Evolutionary conservation across 2,329 filamentous ascomycete species (phyloP).

Genomic region (Cladosporium sp.): DNA sequence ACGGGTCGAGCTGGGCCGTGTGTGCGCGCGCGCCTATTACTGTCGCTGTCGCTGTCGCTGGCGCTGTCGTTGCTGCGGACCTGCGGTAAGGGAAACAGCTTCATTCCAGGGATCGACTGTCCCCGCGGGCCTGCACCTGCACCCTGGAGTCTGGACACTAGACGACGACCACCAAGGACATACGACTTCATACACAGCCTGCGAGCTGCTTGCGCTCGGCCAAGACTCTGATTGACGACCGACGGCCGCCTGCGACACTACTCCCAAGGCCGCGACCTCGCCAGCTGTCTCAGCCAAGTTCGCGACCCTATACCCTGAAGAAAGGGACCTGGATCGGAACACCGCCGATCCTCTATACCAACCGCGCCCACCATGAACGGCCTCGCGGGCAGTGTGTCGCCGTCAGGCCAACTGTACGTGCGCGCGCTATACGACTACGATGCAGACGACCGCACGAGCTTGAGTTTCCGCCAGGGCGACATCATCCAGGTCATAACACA

Average conservation of each 20-base stretch:
- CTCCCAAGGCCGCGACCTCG: slow-evolving; percentile 6
- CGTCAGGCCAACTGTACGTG: slow-evolving; percentile 72
- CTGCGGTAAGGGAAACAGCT: slow-evolving; percentile 9
- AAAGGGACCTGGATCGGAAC: slow-evolving; percentile 13
- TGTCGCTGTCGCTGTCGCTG: background rate
- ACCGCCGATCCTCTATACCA: slow-evolving; percentile 7
- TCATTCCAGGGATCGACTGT: slow-evolving; percentile 16
- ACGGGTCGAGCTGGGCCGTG: slow-evolving; percentile 15
- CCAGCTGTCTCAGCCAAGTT: slow-evolving; percentile 18
- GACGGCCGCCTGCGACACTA: background rate
- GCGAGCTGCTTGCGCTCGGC: slow-evolving; percentile 7
- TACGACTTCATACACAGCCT: background rate
- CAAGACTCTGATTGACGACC: background rate
- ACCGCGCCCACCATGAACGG: slow-evolving; percentile 47
- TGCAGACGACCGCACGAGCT: slow-evolving; percentile 91
- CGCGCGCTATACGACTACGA: slow-evolving; percentile 97
- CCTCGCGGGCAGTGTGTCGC: slow-evolving; percentile 50
- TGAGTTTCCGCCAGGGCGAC: slow-evolving; percentile 96
- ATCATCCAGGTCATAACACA: slow-evolving; percentile 98
- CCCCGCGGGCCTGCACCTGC: slow-evolving; percentile 3
- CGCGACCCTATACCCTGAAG: slow-evolving; percentile 15
- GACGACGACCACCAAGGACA: background rate
- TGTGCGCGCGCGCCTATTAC: slow-evolving; percentile 4
- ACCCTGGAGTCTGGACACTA: background rate
- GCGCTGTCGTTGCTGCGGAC: slow-evolving; percentile 9